phyloP scores from a whole-genome alignment of 371 early-diverging fungal species.

The Sporodiniella umbellata region DNA sequence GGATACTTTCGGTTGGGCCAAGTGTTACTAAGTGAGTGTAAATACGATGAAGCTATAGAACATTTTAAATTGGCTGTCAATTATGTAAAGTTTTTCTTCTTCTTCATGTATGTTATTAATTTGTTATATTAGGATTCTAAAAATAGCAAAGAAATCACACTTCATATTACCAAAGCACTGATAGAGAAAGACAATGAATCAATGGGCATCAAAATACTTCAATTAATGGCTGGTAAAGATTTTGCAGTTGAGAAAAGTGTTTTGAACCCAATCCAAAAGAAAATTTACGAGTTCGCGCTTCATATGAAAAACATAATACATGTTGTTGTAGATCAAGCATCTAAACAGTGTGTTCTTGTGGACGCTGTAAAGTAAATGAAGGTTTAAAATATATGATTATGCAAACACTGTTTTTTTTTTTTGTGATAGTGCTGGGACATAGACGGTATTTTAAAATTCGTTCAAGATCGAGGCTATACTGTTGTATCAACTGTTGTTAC shows the following conservation, averaged over 20 bases:
- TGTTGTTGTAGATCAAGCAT: slow-evolving; percentile 62
- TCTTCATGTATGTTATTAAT: background rate
- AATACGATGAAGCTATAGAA: slow-evolving; percentile 59
- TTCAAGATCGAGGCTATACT: slow-evolving; percentile 56
- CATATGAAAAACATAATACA: slow-evolving; percentile 86
- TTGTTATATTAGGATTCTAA: slow-evolving; percentile 40
- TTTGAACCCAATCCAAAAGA: slow-evolving; percentile 67
- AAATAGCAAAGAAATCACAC: slow-evolving; percentile 47
- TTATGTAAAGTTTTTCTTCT: slow-evolving; percentile 20
- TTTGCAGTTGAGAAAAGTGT: slow-evolving; percentile 46
- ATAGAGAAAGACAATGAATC: slow-evolving; percentile 56
- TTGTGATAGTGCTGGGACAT: slow-evolving; percentile 89
- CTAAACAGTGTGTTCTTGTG: slow-evolving; percentile 71
- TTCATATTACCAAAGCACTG: slow-evolving; percentile 50
- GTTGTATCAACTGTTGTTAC: slow-evolving; percentile 75
- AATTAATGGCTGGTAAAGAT: slow-evolving; percentile 70
- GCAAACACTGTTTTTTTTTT: too few species aligned
- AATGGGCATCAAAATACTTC: slow-evolving; percentile 60
- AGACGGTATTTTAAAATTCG: slow-evolving; percentile 66
- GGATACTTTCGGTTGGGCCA: slow-evolving; percentile 76
- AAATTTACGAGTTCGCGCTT: slow-evolving; percentile 72
- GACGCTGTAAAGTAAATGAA: slow-evolving; percentile 57
- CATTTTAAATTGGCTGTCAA: slow-evolving; percentile 52
- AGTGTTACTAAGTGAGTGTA: slow-evolving; percentile 51
- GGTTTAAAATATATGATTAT: background rate